Evolutionary conservation across 179 eudicot species (phyloP), one percentile per base, ranked within the genome.

Genomic region (Carnegiea gigantea): DNA sequence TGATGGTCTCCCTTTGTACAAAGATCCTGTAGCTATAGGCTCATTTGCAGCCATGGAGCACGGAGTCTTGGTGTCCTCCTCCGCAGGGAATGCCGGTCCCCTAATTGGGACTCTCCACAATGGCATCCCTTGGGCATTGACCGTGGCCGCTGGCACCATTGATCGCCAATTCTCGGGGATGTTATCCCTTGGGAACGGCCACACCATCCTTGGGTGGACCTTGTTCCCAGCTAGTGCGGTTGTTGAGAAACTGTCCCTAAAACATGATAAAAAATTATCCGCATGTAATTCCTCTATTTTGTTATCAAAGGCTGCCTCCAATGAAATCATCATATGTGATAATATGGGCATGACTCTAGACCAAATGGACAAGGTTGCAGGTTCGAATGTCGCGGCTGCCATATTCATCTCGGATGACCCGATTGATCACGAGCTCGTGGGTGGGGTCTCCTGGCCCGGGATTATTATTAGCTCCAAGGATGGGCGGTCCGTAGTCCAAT

Each of bases 31-130:
- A 6, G 88, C 88, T 12, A 82, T 88, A 36, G 88, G 87, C 81
- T 80, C 90, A 2, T 88, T 86, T 54, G 84, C 85, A 0, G 90
- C 90, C 24, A 82, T 88, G 87, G 84, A 84, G 64, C 85, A 65
- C 17, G 90, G 90, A 1, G 76, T 88, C 0, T 76, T 88, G 7
- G 86, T 88, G 13, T 82, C 90, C 10, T 24, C 84, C 15, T 88
- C 90, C 7, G 88, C 86, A 8, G 90, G 90, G 30, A 88, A 88
- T 36, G 48, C 51, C 0, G 90, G 88, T 11, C 90, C 90, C 3
- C 0, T 1, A 0, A 48, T 59, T 9, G 84, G 70, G 6, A 73
- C 90, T 1, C 75, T 88, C 40, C 80, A 78, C 57, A 88, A 88
- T 17, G 87, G 76, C 60, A 83, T 83, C 4, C 90, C 90, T 0